Evolutionary conservation across 2,329 filamentous ascomycete genomes (phyloP).

Genomic region (Daldinia sp.): DNA sequence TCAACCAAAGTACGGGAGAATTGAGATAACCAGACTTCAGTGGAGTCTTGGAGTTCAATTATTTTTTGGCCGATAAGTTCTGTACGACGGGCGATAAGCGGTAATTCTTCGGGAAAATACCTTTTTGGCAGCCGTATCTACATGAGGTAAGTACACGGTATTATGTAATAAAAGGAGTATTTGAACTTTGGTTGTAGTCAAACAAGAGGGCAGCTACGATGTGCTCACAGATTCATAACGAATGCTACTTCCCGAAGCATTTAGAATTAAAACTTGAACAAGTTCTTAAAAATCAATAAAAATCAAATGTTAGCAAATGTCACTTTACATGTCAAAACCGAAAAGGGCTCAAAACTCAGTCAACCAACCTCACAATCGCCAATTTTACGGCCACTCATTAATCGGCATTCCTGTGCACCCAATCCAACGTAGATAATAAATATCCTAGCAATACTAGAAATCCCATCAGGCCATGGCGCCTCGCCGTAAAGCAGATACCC

Average conservation of each 20-base stretch:
- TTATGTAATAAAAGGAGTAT: background rate
- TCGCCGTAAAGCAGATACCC: conserved; percentile 21
- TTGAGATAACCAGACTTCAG: conserved; percentile 6
- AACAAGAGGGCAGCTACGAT: background rate
- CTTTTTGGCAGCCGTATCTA: background rate
- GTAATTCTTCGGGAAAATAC: background rate
- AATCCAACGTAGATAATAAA: background rate
- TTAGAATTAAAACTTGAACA: background rate
- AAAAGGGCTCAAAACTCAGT: background rate
- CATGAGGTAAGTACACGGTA: too few relatives aligned
- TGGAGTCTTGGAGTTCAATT: conserved; percentile 25
- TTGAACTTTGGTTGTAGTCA: background rate
- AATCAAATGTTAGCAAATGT: background rate
- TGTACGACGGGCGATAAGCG: conserved; percentile 11
- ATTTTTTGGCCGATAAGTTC: conserved; percentile 27
- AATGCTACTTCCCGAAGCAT: background rate
- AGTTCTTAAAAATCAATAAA: background rate
- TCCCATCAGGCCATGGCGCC: conserved; percentile 10
- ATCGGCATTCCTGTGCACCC: background rate
- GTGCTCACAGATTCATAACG: background rate
- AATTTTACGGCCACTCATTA: background rate
- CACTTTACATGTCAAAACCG: background rate
- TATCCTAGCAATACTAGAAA: background rate
- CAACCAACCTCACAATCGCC: background rate
- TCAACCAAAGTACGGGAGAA: conserved; percentile 1